A percentile compares a stretch with the other conserved stretches of the same genome.
Evolutionary conservation across 441 rosid species (phyloP).

Genomic region (Corymbia citriodora): DNA sequence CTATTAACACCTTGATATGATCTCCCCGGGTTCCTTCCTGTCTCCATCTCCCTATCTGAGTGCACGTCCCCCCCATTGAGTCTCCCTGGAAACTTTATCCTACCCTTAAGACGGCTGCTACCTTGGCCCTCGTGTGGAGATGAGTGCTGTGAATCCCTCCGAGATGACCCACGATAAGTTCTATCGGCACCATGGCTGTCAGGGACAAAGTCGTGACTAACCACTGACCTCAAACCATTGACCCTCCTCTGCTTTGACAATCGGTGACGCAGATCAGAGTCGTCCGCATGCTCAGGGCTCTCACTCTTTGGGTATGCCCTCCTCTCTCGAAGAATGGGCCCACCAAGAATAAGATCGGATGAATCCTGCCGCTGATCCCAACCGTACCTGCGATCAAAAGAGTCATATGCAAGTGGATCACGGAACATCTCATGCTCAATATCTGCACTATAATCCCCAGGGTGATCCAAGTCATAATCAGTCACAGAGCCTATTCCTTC

Average conservation of each 20-base stretch:
- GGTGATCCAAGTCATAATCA: slow-evolving; percentile 45
- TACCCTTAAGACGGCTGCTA: slow-evolving; percentile 67
- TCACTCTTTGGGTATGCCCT: slow-evolving; percentile 37
- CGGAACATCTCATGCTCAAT: slow-evolving; percentile 35
- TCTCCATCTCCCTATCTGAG: slow-evolving; percentile 46
- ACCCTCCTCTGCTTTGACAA: slow-evolving; percentile 64
- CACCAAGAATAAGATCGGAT: slow-evolving; percentile 39
- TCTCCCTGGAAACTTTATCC: slow-evolving; percentile 76
- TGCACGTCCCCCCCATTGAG: slow-evolving; percentile 27
- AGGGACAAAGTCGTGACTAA: slow-evolving; percentile 43
- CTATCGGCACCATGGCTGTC: slow-evolving; percentile 36
- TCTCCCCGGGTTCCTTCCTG: slow-evolving; percentile 44
- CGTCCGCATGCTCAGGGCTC: slow-evolving; percentile 41
- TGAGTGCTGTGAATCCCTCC: slow-evolving; percentile 29
- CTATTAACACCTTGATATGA: slow-evolving; percentile 23
- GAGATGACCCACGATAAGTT: slow-evolving; percentile 36
- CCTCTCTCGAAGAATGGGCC: slow-evolving; percentile 40
- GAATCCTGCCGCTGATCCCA: slow-evolving; percentile 57
- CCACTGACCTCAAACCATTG: slow-evolving; percentile 66
- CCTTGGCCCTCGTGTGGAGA: slow-evolving; percentile 34
- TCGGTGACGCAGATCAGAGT: slow-evolving; percentile 64
- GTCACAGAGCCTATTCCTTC: slow-evolving; percentile 45
- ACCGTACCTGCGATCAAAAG: slow-evolving; percentile 37
- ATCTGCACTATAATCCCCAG: slow-evolving; percentile 47
- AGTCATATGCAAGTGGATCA: slow-evolving; percentile 37